A percentile compares a stretch with the other conserved stretches of the same genome.
These are phyloP conservation scores for Trichoderma guizhouense DNA, from an alignment of 2,329 filamentous ascomycete genomes.

Conservation along the genomic window DNA sequence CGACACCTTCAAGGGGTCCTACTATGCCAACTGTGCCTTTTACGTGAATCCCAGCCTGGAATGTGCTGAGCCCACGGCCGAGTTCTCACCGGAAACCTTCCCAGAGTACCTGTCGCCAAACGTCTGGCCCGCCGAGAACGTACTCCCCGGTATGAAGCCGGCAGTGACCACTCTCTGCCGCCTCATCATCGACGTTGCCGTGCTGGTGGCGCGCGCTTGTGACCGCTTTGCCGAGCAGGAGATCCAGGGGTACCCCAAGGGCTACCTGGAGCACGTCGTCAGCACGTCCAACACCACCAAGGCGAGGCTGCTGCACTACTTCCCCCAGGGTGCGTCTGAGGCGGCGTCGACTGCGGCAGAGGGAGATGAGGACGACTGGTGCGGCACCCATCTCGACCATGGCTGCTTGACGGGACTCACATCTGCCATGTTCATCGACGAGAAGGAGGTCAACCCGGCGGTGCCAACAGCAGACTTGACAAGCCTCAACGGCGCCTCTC, in stretches of 20 bases:
- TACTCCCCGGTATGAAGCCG: slow-evolving; percentile 71
- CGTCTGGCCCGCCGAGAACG: slow-evolving; percentile 71
- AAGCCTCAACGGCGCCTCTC: slow-evolving; percentile 28
- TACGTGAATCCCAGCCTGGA: slow-evolving; percentile 63
- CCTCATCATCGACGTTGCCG: slow-evolving; percentile 85
- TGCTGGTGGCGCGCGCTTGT: slow-evolving; percentile 84
- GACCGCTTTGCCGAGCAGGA: slow-evolving; percentile 79
- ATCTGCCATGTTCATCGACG: slow-evolving; percentile 93
- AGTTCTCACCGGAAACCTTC: slow-evolving; percentile 61
- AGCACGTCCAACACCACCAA: slow-evolving; percentile 84
- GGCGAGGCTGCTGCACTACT: slow-evolving; percentile 89
- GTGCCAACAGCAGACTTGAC: slow-evolving; percentile 27
- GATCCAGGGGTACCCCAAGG: slow-evolving; percentile 69
- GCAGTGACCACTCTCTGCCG: slow-evolving; percentile 73
- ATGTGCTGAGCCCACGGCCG: slow-evolving; percentile 57
- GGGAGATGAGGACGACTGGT: slow-evolving; percentile 81
- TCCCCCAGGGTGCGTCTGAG: slow-evolving; percentile 54
- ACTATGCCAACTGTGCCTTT: slow-evolving; percentile 80
- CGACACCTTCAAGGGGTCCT: slow-evolving; percentile 78
- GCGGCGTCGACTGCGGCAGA: slow-evolving; percentile 28
- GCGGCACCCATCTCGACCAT: slow-evolving; percentile 84
- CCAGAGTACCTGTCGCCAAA: slow-evolving; percentile 89
- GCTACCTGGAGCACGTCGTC: slow-evolving; percentile 85
- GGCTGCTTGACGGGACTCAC: slow-evolving; percentile 93
- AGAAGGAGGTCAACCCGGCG: slow-evolving; percentile 46